Conservation (phyloP, 768 basidiomycete species). For the Tylopilus subfusipes region DNA sequence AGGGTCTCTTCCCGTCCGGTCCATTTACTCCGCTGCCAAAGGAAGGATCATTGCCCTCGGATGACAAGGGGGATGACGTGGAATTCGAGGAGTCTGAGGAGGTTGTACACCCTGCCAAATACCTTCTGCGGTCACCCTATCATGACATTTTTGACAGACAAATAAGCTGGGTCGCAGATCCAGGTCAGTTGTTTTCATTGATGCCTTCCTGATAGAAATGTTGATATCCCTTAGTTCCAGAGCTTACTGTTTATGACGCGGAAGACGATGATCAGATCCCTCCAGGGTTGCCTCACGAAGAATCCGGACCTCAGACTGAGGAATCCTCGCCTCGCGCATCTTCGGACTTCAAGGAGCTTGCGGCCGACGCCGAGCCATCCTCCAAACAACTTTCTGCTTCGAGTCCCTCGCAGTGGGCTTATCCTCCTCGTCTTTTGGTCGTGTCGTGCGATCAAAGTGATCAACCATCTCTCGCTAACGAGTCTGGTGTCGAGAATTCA, state of each 20-base stretch:
- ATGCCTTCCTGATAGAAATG: slow-evolving; percentile 2
- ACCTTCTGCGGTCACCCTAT: slow-evolving; percentile 48
- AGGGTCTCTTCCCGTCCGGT: too few species aligned
- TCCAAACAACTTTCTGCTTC: slow-evolving; percentile 45
- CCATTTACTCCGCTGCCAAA: too few species aligned
- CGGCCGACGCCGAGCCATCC: slow-evolving; percentile 62
- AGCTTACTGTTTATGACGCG: slow-evolving; percentile 57
- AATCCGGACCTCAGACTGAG: slow-evolving; percentile 44
- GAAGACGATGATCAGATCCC: slow-evolving; percentile 52
- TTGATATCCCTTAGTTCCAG: slow-evolving; percentile 39
- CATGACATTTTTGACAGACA: slow-evolving; percentile 49
- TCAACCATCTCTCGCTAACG: slow-evolving; percentile 50
- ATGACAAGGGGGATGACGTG: too few species aligned
- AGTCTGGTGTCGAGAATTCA: slow-evolving; percentile 49
- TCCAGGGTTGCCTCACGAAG: slow-evolving; percentile 46
- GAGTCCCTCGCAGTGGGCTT: slow-evolving; percentile 45
- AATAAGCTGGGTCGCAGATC: slow-evolving; percentile 75
- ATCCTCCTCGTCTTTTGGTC: slow-evolving; percentile 58
- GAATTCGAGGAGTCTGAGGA: too few species aligned
- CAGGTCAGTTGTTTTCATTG: slow-evolving; percentile 45
- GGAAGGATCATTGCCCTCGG: too few species aligned
- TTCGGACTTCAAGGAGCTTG: slow-evolving; percentile 54
- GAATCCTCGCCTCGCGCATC: slow-evolving; percentile 56
- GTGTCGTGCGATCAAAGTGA: slow-evolving; percentile 59
- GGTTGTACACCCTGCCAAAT: slow-evolving; percentile 59